A percentile compares a stretch with the other conserved stretches of the same genome.
phyloP scores from a whole-genome alignment of 352 stramenopile genomes.

The Globisporangium solare region DNA sequence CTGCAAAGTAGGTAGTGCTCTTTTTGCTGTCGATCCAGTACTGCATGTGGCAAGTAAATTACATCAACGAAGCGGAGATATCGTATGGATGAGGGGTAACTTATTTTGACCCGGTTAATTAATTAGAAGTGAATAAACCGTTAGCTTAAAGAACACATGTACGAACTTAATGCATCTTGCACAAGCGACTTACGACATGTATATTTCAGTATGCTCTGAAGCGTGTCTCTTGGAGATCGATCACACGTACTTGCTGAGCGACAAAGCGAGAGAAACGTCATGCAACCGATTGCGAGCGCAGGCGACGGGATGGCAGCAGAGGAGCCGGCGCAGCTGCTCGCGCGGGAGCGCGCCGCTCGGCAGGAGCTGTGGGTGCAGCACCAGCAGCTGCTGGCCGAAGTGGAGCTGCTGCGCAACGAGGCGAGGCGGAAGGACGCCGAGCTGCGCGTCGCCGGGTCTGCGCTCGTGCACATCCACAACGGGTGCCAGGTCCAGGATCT shows the following conservation, averaged over 20 bases:
- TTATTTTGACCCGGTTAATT: too few species aligned
- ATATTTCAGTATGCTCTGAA: background rate
- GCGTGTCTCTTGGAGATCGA: background rate
- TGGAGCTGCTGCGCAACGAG: constrained; percentile 27
- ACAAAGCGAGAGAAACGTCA: constrained; percentile 10
- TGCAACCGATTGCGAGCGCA: background rate
- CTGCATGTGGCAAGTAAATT: too few species aligned
- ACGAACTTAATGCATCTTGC: too few species aligned
- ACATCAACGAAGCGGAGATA: too few species aligned
- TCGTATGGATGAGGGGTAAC: too few species aligned
- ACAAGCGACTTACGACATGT: background rate
- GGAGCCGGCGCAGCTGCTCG: background rate
- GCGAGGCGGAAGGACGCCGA: constrained; percentile 21
- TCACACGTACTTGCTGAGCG: background rate
- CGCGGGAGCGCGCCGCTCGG: background rate
- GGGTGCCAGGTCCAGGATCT: constrained; percentile 33
- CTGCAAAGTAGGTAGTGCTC: too few species aligned
- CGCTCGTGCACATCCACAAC: constrained; percentile 15
- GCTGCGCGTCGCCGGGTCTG: constrained; percentile 18
- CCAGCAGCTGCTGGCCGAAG: constrained; percentile 23
- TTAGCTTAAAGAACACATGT: too few species aligned
- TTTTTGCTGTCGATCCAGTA: too few species aligned
- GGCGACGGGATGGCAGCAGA: background rate
- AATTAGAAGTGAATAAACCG: too few species aligned
- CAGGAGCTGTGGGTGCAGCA: background rate